These are phyloP conservation scores for Diaporthe sp. DNA, from an alignment of 2,329 filamentous ascomycete genomes.

Conservation along the genomic window DNA sequence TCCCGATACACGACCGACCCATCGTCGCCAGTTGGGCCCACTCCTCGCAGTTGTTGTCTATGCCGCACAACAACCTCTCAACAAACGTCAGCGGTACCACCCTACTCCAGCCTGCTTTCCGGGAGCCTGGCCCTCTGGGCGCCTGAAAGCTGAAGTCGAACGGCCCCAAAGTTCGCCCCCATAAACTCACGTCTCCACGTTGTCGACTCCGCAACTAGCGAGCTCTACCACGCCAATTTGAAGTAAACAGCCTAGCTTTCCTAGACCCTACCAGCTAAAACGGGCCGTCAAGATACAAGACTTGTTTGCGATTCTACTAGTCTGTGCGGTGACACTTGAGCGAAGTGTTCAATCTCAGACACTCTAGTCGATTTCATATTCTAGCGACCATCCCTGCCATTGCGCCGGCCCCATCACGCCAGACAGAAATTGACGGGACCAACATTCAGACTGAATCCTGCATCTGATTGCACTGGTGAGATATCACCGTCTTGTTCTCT, in stretches of 20 bases:
- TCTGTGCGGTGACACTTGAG: constrained; percentile 18
- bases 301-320: constrained; percentile 9
- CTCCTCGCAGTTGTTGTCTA: background rate
- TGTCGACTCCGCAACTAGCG: background rate
- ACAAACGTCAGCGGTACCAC: constrained; percentile 21
- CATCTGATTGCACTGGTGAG: constrained; percentile 2
- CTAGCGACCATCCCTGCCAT: background rate
- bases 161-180: background rate
- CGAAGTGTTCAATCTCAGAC: constrained; percentile 24
- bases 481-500: background rate
- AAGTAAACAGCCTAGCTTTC: background rate
- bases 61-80: constrained; percentile 11
- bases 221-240: background rate
- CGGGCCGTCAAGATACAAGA: constrained; percentile 1
- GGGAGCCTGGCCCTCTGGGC: background rate
- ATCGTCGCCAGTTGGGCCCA: constrained; percentile 18
- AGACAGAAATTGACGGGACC: constrained; percentile 6
- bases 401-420: constrained; percentile 6
- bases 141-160: constrained; percentile 10
- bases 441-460: constrained; percentile 1
- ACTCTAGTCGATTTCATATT: constrained; percentile 28
- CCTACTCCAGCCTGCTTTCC: constrained; percentile 6
- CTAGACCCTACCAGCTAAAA: constrained; percentile 8
- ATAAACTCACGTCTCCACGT: background rate
- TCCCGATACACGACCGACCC: constrained; percentile 16